Base-by-base conservation (phyloP, 768 basidiomycete genomes). In the Russula virescens region DNA sequence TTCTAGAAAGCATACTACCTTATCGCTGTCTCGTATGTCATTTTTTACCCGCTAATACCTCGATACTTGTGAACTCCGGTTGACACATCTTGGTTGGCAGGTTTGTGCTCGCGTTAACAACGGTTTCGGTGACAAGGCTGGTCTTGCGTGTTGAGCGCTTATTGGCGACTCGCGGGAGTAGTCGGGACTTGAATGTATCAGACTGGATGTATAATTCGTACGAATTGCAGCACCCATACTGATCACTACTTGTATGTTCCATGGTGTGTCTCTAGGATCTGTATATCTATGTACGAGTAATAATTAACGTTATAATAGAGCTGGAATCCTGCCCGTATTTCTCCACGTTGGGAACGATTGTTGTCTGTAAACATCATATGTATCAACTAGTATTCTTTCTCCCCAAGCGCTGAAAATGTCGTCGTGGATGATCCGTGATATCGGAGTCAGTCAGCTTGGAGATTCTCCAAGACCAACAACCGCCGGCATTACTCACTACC, bases 101-200 rank as follows among this genome's bases (percentile, higher is more conserved):
- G 26, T 55, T 63, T 18, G 62, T 63, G 21, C 58, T 59, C 47
- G 54, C 62, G 23, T 23, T 63, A 45, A 43, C 46, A 21, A 60
- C 62, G 13, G 58, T 63, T 10, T 26, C 23, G 2, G 62, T 63
- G 23, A 59, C 57, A 8, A 58, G 62, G 28, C 52, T 63, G 0
- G 62, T 63, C 23, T 55, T 63, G 53, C 62, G 62, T n/a, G 57
- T 63, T 3, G 62, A 63, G 19, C 58, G 58, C 7, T 35, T 63
- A 38, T 45, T 63, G 21, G 58, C 23, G 26, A 55, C 45, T 2
- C 52, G 62, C 13, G 51, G 51, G 40, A 21, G 25, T 8, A 40
- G 40, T n/a, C 28, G 38, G 10, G 58, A 63, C 3, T 16, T 49
- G 23, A 28, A 19, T 28, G 1, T 52, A 18, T 6, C 47, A 0